Conservation (phyloP, 441 rosid species). For the Biscutella laevigata region DNA sequence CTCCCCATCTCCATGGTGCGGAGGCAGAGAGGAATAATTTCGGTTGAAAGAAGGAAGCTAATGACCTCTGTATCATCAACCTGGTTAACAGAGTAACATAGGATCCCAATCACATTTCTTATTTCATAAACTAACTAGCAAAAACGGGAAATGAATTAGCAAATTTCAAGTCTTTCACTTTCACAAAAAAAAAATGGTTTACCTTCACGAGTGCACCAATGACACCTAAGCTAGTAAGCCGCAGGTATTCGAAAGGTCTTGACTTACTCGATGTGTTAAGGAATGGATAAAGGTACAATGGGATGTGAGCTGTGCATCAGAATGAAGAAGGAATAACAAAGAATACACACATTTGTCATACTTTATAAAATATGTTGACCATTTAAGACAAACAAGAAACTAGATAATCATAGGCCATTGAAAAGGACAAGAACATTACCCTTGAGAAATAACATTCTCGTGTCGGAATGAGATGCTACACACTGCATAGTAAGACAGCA, state of each 20-base stretch:
- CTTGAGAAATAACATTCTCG: conserved; percentile 91
- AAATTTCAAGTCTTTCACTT: neutral
- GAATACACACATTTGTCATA: neutral
- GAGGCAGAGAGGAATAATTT: conserved; percentile 85
- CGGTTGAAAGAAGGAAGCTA: conserved; percentile 93
- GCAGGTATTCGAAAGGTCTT: conserved; percentile 88
- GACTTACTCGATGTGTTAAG: conserved; percentile 95
- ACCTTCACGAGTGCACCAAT: conserved; percentile 99
- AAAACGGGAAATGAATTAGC: neutral
- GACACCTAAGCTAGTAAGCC: conserved; percentile 97
- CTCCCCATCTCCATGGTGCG: conserved; percentile 99
- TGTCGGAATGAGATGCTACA: conserved; percentile 96
- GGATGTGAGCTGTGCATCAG: conserved; percentile 79
- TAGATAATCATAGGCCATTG: neutral
- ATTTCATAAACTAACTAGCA: neutral
- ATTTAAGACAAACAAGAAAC: neutral
- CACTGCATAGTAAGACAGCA: conserved; percentile 41
- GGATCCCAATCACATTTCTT: neutral
- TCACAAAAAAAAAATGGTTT: conserved; percentile 5
- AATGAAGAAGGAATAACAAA: neutral
- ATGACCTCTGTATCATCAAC: conserved; percentile 98
- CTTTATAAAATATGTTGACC: neutral
- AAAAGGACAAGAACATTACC: conserved; percentile 44
- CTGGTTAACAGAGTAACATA: conserved; percentile 29
- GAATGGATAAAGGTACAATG: conserved; percentile 88